Percentiles rank a stretch among this genome's conserved stretches.
phyloP scores from a whole-genome alignment of 2,329 filamentous ascomycete genomes.

The Neurospora sp. region DNA sequence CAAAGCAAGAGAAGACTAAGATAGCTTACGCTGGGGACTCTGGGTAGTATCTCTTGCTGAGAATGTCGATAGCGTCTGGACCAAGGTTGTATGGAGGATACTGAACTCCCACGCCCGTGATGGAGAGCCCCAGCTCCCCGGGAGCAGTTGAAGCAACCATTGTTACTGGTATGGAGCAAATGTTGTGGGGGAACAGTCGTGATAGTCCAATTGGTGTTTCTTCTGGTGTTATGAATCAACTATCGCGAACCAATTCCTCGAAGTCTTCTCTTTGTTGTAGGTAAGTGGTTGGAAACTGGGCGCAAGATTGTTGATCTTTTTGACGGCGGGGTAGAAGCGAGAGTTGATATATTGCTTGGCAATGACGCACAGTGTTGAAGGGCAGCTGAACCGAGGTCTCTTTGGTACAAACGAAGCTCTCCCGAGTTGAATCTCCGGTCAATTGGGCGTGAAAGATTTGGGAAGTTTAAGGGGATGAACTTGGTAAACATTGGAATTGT shows the following conservation, averaged over 20 bases:
- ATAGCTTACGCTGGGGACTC: slow-evolving; percentile 46
- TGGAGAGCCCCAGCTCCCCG: slow-evolving; percentile 47
- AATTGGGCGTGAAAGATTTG: background rate
- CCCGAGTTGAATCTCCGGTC: background rate
- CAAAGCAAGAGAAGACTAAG: background rate
- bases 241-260: background rate
- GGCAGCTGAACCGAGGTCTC: background rate
- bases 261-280: background rate
- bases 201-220: slow-evolving; percentile 7
- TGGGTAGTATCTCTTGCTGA: slow-evolving; percentile 49
- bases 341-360: background rate
- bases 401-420: background rate
- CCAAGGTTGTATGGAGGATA: slow-evolving; percentile 49
- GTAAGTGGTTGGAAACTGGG: background rate
- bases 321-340: background rate
- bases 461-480: background rate
- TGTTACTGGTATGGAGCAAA: background rate
- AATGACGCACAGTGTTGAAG: background rate
- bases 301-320: background rate
- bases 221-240: background rate
- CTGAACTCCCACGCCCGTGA: slow-evolving; percentile 48
- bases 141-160: slow-evolving; percentile 35
- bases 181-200: background rate
- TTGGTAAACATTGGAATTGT: background rate
- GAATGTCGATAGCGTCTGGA: slow-evolving; percentile 38